Evolutionary conservation across 2,329 filamentous ascomycete genomes (phyloP).

Genomic region (Davidsoniella virescens): DNA sequence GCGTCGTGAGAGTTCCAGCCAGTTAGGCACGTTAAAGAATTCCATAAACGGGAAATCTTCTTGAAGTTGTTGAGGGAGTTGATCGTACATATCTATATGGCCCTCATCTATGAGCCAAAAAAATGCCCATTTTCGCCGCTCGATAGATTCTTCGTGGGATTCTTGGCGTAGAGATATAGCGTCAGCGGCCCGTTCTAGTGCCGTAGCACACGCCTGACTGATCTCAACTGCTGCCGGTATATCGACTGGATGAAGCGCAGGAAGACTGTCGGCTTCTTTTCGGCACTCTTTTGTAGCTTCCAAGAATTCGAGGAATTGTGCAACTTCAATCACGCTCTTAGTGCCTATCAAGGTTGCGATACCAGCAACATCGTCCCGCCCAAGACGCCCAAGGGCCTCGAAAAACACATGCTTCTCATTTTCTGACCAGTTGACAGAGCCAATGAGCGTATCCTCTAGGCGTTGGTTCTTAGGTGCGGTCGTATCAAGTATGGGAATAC

Average conservation of each 20-base stretch:
- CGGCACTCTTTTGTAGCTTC: conserved; percentile 30
- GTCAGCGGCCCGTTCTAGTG: conserved; percentile 54
- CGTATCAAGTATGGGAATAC: not conserved
- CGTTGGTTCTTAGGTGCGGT: conserved; percentile 25
- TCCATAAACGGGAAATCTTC: conserved; percentile 29
- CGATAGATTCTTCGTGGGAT: conserved; percentile 40
- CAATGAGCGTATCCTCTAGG: conserved; percentile 48
- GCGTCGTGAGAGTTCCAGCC: conserved; percentile 46
- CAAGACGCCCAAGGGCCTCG: conserved; percentile 44
- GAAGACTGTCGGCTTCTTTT: conserved; percentile 14
- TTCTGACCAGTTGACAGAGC: conserved; percentile 52
- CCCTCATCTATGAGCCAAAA: conserved; percentile 46
- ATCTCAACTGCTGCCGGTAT: conserved; percentile 61
- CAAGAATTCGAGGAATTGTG: conserved; percentile 50
- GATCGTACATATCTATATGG: not conserved
- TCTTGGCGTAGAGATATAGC: conserved; percentile 49
- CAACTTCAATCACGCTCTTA: conserved; percentile 62
- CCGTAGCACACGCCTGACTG: conserved; percentile 43
- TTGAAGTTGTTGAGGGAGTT: conserved; percentile 3
- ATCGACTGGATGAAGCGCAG: conserved; percentile 27
- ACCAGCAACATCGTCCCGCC: conserved; percentile 41
- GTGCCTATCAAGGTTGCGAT: conserved; percentile 48
- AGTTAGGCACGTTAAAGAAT: conserved; percentile 42
- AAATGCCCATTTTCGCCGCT: conserved; percentile 43
- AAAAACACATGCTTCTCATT: conserved; percentile 60